Percentiles rank a stretch among this genome's conserved stretches.
Conservation (phyloP, 345 rosid genomes). For the Physaria fendleri region DNA sequence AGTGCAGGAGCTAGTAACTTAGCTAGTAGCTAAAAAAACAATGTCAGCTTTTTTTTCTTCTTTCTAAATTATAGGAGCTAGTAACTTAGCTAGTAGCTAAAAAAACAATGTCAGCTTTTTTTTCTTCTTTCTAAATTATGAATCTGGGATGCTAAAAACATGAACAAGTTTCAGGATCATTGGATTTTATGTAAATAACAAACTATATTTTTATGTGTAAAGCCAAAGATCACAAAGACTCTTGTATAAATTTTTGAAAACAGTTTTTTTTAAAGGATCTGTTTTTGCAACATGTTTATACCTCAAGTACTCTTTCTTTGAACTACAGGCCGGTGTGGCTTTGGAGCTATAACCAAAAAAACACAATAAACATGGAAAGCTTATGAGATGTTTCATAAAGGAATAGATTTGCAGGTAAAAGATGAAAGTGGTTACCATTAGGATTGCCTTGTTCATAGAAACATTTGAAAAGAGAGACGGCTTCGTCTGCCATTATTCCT, state of each 20-base stretch:
- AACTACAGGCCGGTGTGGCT: constrained; percentile 42
- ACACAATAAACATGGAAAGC: not conserved
- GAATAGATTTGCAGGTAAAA: not conserved
- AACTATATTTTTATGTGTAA: not conserved
- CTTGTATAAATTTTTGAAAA: not conserved
- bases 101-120: not conserved
- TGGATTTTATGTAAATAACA: not conserved
- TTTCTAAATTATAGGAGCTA: too few relatives aligned
- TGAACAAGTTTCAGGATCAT: not conserved
- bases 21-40: not conserved
- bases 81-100: not conserved
- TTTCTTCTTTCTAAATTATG: not conserved
- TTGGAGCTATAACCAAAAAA: constrained; percentile 34
- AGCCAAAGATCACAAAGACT: not conserved
- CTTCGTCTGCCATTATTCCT: constrained; percentile 73
- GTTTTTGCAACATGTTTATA: not conserved
- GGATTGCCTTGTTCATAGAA: constrained; percentile 92
- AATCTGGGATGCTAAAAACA: not conserved
- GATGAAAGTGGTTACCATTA: constrained; percentile 45
- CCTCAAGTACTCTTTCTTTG: constrained; percentile 21
- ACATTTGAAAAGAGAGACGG: constrained; percentile 54
- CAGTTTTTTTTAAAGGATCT: not conserved
- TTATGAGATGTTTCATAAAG: not conserved
- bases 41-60: not conserved
- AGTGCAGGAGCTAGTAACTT: constrained; percentile 1